Conservation (phyloP, 2,329 filamentous ascomycete genomes). For the Lizonia empirigonia region DNA sequence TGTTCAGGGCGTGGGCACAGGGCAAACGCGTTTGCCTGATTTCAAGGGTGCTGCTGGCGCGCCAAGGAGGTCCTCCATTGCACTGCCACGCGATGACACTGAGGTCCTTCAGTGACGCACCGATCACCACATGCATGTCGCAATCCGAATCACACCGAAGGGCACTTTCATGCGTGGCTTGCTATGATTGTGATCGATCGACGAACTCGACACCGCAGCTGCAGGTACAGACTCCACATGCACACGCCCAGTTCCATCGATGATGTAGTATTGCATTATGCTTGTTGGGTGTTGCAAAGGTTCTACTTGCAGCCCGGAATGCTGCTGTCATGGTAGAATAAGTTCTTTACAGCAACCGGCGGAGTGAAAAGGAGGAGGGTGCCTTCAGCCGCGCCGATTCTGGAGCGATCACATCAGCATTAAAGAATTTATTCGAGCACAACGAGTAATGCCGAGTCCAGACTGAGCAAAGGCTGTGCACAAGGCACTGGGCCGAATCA, state of each 20-base stretch:
- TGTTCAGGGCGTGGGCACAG: conserved; percentile 11
- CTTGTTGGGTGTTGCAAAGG: background rate
- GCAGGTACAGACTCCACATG: background rate
- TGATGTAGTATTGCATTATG: background rate
- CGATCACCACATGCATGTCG: conserved; percentile 5
- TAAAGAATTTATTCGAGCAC: too few species aligned
- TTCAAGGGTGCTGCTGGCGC: conserved; percentile 3
- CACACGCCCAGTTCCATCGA: background rate
- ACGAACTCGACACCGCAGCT: conserved; percentile 2
- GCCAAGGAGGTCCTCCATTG: conserved; percentile 13
- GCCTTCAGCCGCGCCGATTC: too few species aligned
- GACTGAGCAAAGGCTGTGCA: too few species aligned
- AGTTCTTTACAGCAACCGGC: too few species aligned
- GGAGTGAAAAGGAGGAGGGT: too few species aligned
- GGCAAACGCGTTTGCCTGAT: conserved; percentile 16
- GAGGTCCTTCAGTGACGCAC: conserved; percentile 12
- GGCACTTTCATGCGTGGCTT: conserved; percentile 12
- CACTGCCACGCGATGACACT: conserved; percentile 8
- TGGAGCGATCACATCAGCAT: too few species aligned
- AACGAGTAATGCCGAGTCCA: too few species aligned
- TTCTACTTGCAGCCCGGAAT: too few species aligned
- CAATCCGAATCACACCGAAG: background rate
- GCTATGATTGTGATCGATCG: conserved; percentile 6
- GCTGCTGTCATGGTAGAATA: too few species aligned
- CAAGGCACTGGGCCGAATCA: too few species aligned